Evolutionary conservation across 2,329 filamentous ascomycete species (phyloP).

Genomic region (Claviceps pazoutovae): DNA sequence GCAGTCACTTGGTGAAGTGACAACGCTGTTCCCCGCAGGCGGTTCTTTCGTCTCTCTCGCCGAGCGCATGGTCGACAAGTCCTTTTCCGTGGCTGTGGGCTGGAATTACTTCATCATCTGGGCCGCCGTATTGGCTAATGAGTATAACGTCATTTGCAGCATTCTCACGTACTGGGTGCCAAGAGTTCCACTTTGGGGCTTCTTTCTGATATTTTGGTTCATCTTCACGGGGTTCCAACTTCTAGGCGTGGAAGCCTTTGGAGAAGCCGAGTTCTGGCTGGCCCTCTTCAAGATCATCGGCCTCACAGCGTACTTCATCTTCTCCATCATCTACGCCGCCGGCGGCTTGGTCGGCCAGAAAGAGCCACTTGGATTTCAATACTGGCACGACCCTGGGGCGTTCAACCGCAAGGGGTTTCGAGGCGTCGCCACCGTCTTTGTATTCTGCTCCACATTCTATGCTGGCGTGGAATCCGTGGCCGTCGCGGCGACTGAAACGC

Average conservation of each 20-base stretch:
- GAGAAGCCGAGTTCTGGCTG: constrained; percentile 70
- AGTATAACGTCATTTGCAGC: constrained; percentile 55
- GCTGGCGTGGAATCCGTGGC: constrained; percentile 52
- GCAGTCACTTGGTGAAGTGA: constrained; percentile 62
- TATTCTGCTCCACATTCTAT: constrained; percentile 58
- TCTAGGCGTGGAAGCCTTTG: constrained; percentile 59
- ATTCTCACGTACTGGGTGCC: constrained; percentile 55
- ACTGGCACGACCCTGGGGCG: constrained; percentile 58
- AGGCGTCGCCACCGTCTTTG: constrained; percentile 50
- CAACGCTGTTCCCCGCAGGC: constrained; percentile 56
- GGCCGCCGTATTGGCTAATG: constrained; percentile 51
- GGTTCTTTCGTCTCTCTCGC: constrained; percentile 59
- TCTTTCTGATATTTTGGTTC: constrained; percentile 63
- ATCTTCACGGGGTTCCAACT: constrained; percentile 55
- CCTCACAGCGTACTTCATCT: constrained; percentile 58
- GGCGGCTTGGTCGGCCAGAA: constrained; percentile 48
- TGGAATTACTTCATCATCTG: constrained; percentile 63
- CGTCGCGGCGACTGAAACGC: constrained; percentile 48
- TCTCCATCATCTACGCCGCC: constrained; percentile 56
- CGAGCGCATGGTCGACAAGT: constrained; percentile 57
- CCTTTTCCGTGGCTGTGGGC: constrained; percentile 53
- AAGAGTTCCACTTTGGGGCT: constrained; percentile 48
- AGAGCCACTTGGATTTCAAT: constrained; percentile 50
- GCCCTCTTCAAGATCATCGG: constrained; percentile 58
- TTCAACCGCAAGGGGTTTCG: constrained; percentile 54